Evolutionary conservation across 257 asterid genomes (phyloP).

Genomic region (Nicotiana undulata): DNA sequence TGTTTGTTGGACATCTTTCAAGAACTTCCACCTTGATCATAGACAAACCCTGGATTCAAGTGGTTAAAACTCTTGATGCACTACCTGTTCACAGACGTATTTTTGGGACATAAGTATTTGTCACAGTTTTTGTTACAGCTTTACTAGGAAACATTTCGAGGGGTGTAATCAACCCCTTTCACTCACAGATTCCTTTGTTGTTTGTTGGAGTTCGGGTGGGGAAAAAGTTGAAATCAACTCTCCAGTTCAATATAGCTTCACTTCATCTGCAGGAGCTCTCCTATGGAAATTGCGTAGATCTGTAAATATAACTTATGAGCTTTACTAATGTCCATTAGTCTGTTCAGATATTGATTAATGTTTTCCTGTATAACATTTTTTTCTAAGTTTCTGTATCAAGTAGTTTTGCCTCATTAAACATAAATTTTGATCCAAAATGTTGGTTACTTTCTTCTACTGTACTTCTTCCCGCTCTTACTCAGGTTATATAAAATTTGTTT

Average conservation of each 20-base stretch:
- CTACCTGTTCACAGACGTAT: slow-evolving; percentile 89
- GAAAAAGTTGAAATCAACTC: slow-evolving; percentile 22
- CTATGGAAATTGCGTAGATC: background rate
- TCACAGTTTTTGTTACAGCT: background rate
- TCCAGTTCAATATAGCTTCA: slow-evolving; percentile 13
- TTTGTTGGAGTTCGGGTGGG: slow-evolving; percentile 9
- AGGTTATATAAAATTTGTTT: background rate
- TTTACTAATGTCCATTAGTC: background rate
- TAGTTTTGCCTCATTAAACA: background rate
- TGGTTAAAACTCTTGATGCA: slow-evolving; percentile 56
- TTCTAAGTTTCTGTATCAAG: background rate
- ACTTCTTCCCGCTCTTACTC: background rate
- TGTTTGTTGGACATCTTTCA: slow-evolving; percentile 87
- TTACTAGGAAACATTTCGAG: slow-evolving; percentile 14
- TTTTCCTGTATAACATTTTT: background rate
- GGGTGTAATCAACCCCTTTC: slow-evolving; percentile 26
- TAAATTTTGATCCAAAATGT: background rate
- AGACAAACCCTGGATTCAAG: slow-evolving; percentile 86
- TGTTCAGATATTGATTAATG: background rate
- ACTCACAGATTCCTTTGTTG: slow-evolving; percentile 19
- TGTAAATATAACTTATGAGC: background rate
- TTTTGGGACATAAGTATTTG: slow-evolving; percentile 52
- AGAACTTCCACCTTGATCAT: slow-evolving; percentile 73
- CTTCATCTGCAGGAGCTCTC: slow-evolving; percentile 1
- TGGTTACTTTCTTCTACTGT: background rate